phyloP scores from a whole-genome alignment of 108 stramenopile genomes.

The Discostella stelligeroides region DNA sequence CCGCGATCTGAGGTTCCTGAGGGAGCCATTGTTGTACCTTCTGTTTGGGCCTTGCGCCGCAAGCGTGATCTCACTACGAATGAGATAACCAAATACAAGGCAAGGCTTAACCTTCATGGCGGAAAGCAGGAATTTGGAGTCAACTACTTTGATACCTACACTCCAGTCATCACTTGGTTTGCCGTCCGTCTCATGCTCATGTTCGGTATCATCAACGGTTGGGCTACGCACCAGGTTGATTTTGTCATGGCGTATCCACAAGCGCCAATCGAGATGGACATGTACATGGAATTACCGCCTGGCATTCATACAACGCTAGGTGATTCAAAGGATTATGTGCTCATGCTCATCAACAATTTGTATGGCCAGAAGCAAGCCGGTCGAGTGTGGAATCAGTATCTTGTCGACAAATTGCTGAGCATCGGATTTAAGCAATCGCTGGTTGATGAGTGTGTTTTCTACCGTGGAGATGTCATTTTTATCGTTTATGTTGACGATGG shows the following conservation, averaged over 20 bases:
- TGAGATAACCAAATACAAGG: conserved; percentile 26
- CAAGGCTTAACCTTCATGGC: conserved; percentile 22
- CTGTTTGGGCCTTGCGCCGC: no score
- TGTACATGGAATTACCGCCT: conserved; percentile 58
- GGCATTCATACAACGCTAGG: conserved; percentile 33
- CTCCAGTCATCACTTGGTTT: no score
- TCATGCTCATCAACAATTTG: conserved; percentile 33
- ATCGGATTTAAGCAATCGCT: conserved; percentile 45
- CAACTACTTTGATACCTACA: no score
- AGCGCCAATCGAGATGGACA: conserved; percentile 34
- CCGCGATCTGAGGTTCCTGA: no score
- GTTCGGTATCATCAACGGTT: not conserved
- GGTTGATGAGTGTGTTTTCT: conserved; percentile 56
- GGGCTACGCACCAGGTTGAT: conserved; percentile 4
- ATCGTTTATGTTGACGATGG: no score
- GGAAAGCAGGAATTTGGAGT: no score
- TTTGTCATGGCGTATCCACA: conserved; percentile 51
- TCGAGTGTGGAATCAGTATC: conserved; percentile 40
- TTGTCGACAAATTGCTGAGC: conserved; percentile 30
- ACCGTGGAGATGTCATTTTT: no score
- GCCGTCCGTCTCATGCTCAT: conserved; percentile 7
- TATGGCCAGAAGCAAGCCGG: conserved; percentile 52
- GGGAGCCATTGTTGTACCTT: no score
- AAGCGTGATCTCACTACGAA: not conserved
- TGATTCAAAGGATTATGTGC: conserved; percentile 33